A percentile compares a stretch with the other conserved stretches of the same genome.
These are phyloP conservation scores for Meira miltonrushii DNA, from an alignment of 1,284 basidiomycete genomes.

Conservation along the genomic window DNA sequence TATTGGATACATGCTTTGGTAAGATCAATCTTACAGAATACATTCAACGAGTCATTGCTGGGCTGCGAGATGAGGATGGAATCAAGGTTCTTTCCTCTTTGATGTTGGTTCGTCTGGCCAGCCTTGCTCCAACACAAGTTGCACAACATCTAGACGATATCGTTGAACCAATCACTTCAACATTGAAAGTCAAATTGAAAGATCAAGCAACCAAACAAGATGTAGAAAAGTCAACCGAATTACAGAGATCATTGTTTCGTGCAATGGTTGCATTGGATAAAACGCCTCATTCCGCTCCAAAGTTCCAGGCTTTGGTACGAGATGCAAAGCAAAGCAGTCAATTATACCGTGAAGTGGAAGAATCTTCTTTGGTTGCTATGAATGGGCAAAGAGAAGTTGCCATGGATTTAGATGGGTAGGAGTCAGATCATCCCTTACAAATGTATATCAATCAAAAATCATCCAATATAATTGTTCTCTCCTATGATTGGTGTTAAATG, in stretches of 20 bases:
- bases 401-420: too few relatives aligned
- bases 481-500: too few relatives aligned
- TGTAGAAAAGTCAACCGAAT: conserved; percentile 82
- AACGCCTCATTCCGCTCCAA: conserved; percentile 8
- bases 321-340: conserved; percentile 14
- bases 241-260: conserved; percentile 79
- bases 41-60: conserved; percentile 72
- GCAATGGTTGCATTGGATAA: conserved; percentile 2
- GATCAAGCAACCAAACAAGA: conserved; percentile 93
- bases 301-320: conserved; percentile 14
- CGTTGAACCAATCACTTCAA: conserved; percentile 72
- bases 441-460: too few relatives aligned
- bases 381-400: too few relatives aligned
- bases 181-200: conserved; percentile 65
- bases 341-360: conserved; percentile 11
- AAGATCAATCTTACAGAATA: conserved; percentile 81
- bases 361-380: too few relatives aligned
- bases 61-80: conserved; percentile 85
- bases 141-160: conserved; percentile 69
- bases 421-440: too few relatives aligned
- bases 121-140: conserved; percentile 74
- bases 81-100: conserved; percentile 95
- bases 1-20: conserved; percentile 81
- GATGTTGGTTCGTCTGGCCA: conserved; percentile 83
- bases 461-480: too few relatives aligned